Base-by-base conservation (phyloP, 805 yeast genomes). In the Candida hungchunana region DNA sequence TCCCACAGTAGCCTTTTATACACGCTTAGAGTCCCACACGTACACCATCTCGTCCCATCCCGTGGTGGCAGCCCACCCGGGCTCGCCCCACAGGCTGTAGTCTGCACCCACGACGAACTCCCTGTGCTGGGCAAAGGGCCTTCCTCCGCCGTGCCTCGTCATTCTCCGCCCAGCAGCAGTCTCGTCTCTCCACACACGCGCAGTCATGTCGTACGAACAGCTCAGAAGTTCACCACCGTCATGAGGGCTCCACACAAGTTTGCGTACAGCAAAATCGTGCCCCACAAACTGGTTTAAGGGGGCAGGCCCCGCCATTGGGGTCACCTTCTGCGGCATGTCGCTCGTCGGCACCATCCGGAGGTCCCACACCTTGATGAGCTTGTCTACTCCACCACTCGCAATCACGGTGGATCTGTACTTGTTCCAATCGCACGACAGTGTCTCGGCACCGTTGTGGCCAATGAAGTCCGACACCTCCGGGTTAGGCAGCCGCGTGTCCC, bases 21-120 rank as follows among this genome's bases (percentile, higher is more conserved):
- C 25, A 36, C 73, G 53, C 49, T 75, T 72, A 1, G 84, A 75
- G 48, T 83, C 88, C 95, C 95, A 93, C 7, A 93, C 73, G 55
- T 82, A 81, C 6, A 88, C 80, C 82, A 86, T 87, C 54, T 90
- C 95, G 63, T 90, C 98, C 96, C 96, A 90, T 2, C 96, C 96
- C 0, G 89, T 81, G 12, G 96, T 80, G 8, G 93, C 95, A 13
- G 82, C 88, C 88, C 93, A 89, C 1, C 97, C 97, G 2, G 93
- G 94, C 48, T 79, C 80, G 3, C 97, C 98, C 97, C 97, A 90
- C 34, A 93, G 60, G 46, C 95, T 82, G 84, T 96, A 93, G 63
- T 93, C 97, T 45, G 89, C 82, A 13, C 94, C 97, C 48, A 84
- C 76, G 2, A 83, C 96, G 63, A 90, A 90, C 65, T 90, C 98